phyloP scores from a whole-genome alignment of 441 rosid genomes.

The Mallotus japonicus region DNA sequence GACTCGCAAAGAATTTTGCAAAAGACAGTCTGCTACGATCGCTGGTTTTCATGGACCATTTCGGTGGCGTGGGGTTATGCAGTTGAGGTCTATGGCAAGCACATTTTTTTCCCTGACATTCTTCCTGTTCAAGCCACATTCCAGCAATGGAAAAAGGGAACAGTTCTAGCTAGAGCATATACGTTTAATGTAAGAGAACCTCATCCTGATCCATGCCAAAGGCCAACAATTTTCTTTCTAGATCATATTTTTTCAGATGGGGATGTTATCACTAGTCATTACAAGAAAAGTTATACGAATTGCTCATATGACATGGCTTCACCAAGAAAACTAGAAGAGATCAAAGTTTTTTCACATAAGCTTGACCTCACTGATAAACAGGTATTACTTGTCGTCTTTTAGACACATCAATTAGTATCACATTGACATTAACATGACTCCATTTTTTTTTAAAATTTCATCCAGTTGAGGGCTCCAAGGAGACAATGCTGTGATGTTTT shows the following conservation, averaged over 20 bases:
- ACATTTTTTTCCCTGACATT: constrained; percentile 46
- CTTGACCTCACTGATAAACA: constrained; percentile 53
- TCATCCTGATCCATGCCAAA: constrained; percentile 57
- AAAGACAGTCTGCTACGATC: constrained; percentile 82
- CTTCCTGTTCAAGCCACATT: constrained; percentile 62
- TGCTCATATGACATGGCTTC: constrained; percentile 49
- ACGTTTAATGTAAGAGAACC: constrained; percentile 51
- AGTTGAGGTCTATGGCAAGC: constrained; percentile 57
- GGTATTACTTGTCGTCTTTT: constrained; percentile 33
- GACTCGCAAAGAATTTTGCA: constrained; percentile 78
- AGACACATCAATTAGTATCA: not conserved
- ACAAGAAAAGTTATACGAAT: constrained; percentile 46
- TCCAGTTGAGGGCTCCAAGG: constrained; percentile 75
- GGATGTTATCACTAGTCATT: constrained; percentile 39
- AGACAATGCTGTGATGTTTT: constrained; percentile 82
- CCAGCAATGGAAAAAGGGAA: constrained; percentile 52
- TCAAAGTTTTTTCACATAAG: constrained; percentile 60
- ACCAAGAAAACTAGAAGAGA: constrained; percentile 56
- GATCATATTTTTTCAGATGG: constrained; percentile 33
- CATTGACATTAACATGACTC: too few species aligned
- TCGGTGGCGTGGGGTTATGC: constrained; percentile 93
- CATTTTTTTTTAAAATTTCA: not conserved
- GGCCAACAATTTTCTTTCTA: constrained; percentile 71
- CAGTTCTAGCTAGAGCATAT: constrained; percentile 39
- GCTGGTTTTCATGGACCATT: constrained; percentile 80